Evolutionary conservation across 768 basidiomycete genomes (phyloP).

Genomic region (Auriscalpium orientale): DNA sequence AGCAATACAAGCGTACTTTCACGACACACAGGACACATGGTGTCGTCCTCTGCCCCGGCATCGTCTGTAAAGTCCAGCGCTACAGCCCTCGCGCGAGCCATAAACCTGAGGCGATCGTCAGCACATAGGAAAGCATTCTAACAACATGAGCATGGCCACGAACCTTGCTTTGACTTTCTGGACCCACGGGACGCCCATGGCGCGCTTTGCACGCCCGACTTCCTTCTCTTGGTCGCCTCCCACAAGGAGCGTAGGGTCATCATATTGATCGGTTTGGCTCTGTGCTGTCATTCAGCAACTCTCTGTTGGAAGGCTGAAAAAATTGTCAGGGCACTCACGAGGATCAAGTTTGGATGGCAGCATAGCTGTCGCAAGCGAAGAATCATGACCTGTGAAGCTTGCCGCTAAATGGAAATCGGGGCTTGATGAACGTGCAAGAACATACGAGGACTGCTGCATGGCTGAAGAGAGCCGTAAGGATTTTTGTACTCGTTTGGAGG

Average conservation of each 20-base stretch:
- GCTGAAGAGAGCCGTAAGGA: conserved; percentile 22
- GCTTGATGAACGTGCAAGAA: background rate
- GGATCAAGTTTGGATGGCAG: conserved; percentile 63
- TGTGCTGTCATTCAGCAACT: conserved; percentile 9
- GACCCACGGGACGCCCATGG: conserved; percentile 39
- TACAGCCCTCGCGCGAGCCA: conserved; percentile 38
- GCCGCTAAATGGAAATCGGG: conserved; percentile 2
- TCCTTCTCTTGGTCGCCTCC: conserved; percentile 46
- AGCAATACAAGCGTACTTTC: conserved; percentile 37
- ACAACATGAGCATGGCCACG: background rate
- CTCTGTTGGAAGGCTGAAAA: no score
- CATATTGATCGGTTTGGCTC: conserved; percentile 36
- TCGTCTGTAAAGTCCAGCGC: conserved; percentile 45
- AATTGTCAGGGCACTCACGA: conserved; percentile 32
- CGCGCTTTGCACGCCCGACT: conserved; percentile 40
- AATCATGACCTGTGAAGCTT: conserved; percentile 49
- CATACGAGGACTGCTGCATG: conserved; percentile 40
- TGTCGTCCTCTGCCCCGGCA: conserved; percentile 33
- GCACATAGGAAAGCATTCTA: background rate
- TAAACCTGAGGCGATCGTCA: conserved; percentile 27
- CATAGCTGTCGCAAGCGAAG: conserved; percentile 69
- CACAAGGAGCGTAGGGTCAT: conserved; percentile 44
- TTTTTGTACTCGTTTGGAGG: background rate
- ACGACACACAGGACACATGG: conserved; percentile 57
- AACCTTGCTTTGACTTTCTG: conserved; percentile 8